Evolutionary conservation across 345 rosid species (phyloP), one percentile per base, ranked within the genome.

Genomic region (Corymbia maculata): DNA sequence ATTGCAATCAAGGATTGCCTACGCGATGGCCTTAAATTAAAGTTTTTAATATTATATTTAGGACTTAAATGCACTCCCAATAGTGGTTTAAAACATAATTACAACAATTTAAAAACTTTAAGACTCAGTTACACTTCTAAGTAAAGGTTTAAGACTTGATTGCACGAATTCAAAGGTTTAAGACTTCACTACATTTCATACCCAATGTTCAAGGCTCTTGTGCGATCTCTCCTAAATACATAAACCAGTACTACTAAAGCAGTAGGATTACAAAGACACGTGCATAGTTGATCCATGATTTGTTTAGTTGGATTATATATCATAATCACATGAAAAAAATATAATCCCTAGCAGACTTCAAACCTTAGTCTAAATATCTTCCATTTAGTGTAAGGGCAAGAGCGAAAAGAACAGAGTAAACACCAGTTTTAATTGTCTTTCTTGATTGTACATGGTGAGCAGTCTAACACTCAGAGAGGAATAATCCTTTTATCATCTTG

Each of bases 11-110:
- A 75, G 82, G 36, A 19, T 36, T 75, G 26, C 82, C 47, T 9
- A 36, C 0, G 0, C 0, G 1, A 75, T 1, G 2, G 26, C 26
- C 82, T 75, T 75, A 36, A 36, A 36, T 36, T 75, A 9, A 13
- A 75, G 47, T 36, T 24, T 75, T 6, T 5, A 17, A 5, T 75
- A 36, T 36, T 36, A 17, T 36, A 70, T 75, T 9, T 19, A 36
- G 49, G 82, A 75, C 13, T 36, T 36, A 19, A 6, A 36, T 19
- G 47, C 24, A 75, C 64, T 57, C 24, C 28, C 9, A 57, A 22
- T 57, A 57, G 9, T 57, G n/a, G n/a, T 57, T 57, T 57, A 57
- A n/a, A 57, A 57, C n/a, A 26, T 57, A 13, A 57, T 22, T 24
- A 57, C 64, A 57, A 22, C 6, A 24, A 24, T 57, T 22, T 15